phyloP scores from a whole-genome alignment of 108 stramenopile genomes.

The Epipyxis sp. region DNA sequence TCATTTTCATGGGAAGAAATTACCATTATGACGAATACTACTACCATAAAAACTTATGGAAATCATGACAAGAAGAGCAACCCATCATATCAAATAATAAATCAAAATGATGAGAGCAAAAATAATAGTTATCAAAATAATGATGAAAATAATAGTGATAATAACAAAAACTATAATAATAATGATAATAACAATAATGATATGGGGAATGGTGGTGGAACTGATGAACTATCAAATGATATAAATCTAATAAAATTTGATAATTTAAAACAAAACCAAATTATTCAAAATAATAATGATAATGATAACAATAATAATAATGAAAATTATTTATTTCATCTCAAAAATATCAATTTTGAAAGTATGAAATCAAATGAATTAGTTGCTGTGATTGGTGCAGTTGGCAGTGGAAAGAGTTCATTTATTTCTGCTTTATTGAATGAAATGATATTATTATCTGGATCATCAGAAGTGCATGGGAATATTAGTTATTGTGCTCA shows the following conservation, averaged over 20 bases:
- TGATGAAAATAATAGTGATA: too few relatives aligned
- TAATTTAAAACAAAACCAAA: neutral
- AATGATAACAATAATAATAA: neutral
- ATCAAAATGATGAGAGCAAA: too few relatives aligned
- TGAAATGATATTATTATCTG: neutral
- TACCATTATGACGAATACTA: neutral
- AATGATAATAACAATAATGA: too few relatives aligned
- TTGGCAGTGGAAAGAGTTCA: constrained; percentile 28
- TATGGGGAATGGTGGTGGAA: too few relatives aligned
- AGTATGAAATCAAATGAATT: neutral
- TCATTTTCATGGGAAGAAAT: neutral
- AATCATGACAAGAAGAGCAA: too few relatives aligned
- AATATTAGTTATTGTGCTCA: constrained; percentile 22
- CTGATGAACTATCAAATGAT: too few relatives aligned
- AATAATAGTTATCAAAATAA: too few relatives aligned
- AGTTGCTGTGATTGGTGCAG: constrained; percentile 10
- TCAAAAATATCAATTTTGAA: neutral
- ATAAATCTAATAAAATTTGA: too few relatives aligned
- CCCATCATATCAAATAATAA: too few relatives aligned
- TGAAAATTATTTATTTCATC: neutral
- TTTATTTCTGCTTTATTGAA: constrained; percentile 15
- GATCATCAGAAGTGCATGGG: neutral
- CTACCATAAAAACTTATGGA: neutral
- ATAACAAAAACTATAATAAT: too few relatives aligned
- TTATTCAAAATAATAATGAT: neutral